Evolutionary conservation across 805 yeast species (phyloP).

Genomic region (Isabelozyma gotoi): DNA sequence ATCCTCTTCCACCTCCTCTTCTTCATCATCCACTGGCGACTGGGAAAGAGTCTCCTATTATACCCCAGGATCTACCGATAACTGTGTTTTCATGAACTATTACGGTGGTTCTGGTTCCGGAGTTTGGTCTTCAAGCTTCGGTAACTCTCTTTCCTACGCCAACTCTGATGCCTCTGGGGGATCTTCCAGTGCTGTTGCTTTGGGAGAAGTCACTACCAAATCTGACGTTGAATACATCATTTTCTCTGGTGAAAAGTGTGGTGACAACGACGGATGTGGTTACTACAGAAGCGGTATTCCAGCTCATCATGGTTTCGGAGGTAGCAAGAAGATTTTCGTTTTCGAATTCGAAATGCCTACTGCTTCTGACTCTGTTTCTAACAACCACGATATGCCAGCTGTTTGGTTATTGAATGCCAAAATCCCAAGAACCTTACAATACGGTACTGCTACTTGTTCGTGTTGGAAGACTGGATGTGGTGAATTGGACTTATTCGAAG

Average conservation of each 20-base stretch:
- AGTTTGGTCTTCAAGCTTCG: conserved; percentile 80
- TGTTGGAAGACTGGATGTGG: conserved; percentile 99
- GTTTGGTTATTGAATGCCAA: conserved; percentile 94
- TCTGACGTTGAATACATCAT: conserved; percentile 82
- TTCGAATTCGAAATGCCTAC: conserved; percentile 95
- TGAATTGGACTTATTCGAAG: conserved; percentile 93
- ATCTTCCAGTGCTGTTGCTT: conserved; percentile 65
- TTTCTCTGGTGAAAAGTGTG: conserved; percentile 70
- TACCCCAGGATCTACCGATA: conserved; percentile 67
- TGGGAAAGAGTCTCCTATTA: conserved; percentile 82
- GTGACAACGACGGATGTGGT: conserved; percentile 63
- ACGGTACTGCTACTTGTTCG: conserved; percentile 81
- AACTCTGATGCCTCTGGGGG: conserved; percentile 75
- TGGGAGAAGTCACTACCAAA: conserved; percentile 64
- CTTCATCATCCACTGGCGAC: conserved; percentile 40
- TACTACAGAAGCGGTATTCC: conserved; percentile 83
- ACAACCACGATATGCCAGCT: conserved; percentile 95
- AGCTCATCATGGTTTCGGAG: conserved; percentile 93
- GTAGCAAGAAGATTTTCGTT: conserved; percentile 79
- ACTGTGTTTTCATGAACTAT: conserved; percentile 81
- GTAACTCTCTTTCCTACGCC: conserved; percentile 87
- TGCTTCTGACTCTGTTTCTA: conserved; percentile 44
- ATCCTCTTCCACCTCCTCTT: conserved; percentile 19
- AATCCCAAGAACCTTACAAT: conserved; percentile 95
- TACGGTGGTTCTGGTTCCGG: conserved; percentile 91